Evolutionary conservation across 2,329 filamentous ascomycete species (phyloP).

Genomic region (Clonostachys solani): DNA sequence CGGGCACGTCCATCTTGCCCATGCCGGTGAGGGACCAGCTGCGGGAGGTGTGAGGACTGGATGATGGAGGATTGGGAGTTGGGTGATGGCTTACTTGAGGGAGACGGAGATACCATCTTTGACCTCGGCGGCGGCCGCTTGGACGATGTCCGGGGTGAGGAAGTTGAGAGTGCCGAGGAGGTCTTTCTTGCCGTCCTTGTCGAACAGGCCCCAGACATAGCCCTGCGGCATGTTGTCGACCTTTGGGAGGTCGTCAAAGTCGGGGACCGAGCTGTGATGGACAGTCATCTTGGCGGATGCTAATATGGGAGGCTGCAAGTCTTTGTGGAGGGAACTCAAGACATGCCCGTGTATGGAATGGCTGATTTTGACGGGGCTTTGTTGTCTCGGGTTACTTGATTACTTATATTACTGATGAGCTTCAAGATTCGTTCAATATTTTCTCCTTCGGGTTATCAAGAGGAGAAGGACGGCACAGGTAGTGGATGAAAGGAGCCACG

Average conservation of each 20-base stretch:
- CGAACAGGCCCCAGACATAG: conserved; percentile 48
- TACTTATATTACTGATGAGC: no score
- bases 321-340: no score
- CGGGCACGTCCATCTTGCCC: conserved; percentile 22
- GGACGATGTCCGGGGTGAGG: conserved; percentile 39
- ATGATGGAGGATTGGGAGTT: neutral
- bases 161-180: conserved; percentile 47
- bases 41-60: neutral
- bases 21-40: conserved; percentile 26
- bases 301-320: no score
- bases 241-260: conserved; percentile 35
- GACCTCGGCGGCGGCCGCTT: conserved; percentile 34
- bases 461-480: no score
- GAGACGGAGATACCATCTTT: conserved; percentile 45
- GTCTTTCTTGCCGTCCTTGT: conserved; percentile 39
- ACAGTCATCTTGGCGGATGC: no score
- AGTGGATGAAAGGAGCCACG: no score
- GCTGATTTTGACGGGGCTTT: no score
- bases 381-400: no score
- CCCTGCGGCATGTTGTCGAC: conserved; percentile 39
- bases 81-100: conserved; percentile 33
- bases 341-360: no score
- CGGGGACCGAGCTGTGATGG: conserved; percentile 20
- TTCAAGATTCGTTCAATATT: no score
- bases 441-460: no score